Evolutionary conservation across 768 basidiomycete genomes (phyloP).

Genomic region (Clathrus columnatus): DNA sequence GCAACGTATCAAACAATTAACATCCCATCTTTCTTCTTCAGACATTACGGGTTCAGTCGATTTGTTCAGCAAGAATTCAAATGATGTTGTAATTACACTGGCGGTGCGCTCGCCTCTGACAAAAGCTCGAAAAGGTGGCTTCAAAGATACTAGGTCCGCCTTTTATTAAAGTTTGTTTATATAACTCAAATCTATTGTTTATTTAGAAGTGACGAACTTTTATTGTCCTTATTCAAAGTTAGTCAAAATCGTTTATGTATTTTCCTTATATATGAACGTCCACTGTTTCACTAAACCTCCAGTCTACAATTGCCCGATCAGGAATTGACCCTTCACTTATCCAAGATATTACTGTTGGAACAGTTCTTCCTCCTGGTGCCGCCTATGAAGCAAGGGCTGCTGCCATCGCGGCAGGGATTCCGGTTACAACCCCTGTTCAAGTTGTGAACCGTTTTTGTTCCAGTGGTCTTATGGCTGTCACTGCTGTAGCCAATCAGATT

Average conservation of each 20-base stretch:
- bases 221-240: conserved; percentile 61
- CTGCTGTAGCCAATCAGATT: conserved; percentile 68
- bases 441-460: conserved; percentile 77
- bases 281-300: conserved; percentile 14
- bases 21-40: conserved; percentile 43
- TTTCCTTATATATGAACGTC: not conserved
- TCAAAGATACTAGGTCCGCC: conserved; percentile 50
- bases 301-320: conserved; percentile 45
- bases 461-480: conserved; percentile 78
- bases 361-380: conserved; percentile 50
- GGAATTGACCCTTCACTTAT: conserved; percentile 55
- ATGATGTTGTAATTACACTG: conserved; percentile 79
- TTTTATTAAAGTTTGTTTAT: not conserved
- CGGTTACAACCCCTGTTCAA: conserved; percentile 67
- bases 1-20: conserved; percentile 60
- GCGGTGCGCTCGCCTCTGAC: conserved; percentile 70
- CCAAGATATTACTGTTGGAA: conserved; percentile 75
- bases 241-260: not conserved
- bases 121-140: conserved; percentile 67
- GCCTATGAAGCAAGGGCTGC: conserved; percentile 67
- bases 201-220: conserved; percentile 19
- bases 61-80: conserved; percentile 49
- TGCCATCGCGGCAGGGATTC: conserved; percentile 72
- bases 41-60: conserved; percentile 35
- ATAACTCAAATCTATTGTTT: not conserved